Percentiles rank a stretch among this genome's conserved stretches.
Evolutionary conservation across 352 stramenopile genomes (phyloP).

Genomic region (Pythium monospermum): DNA sequence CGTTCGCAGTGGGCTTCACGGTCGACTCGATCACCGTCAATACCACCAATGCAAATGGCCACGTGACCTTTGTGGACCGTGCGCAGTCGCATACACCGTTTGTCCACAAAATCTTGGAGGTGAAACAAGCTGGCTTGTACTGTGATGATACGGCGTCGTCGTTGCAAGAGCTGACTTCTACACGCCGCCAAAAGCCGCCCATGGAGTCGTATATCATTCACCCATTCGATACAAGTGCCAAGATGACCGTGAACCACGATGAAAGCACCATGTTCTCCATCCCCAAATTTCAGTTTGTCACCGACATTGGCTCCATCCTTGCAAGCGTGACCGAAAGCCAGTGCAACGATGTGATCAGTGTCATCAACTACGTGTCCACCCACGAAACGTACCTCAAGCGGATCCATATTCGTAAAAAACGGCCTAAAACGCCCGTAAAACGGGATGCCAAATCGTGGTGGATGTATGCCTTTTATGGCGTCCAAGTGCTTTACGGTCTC

Average conservation of each 20-base stretch:
- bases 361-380: constrained; percentile 70
- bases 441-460: constrained; percentile 61
- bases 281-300: constrained; percentile 60
- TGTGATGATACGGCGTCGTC: constrained; percentile 38
- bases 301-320: constrained; percentile 61
- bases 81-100: constrained; percentile 74
- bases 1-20: constrained; percentile 61
- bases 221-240: constrained; percentile 68
- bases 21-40: constrained; percentile 68
- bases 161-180: constrained; percentile 21
- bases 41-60: constrained; percentile 79
- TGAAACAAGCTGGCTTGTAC: constrained; percentile 57
- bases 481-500: constrained; percentile 52
- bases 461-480: constrained; percentile 69
- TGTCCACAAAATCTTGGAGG: constrained; percentile 68
- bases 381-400: constrained; percentile 83
- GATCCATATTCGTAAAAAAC: constrained; percentile 65
- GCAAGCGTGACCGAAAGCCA: constrained; percentile 60
- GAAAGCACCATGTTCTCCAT: constrained; percentile 59
- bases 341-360: constrained; percentile 75
- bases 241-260: constrained; percentile 80
- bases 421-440: constrained; percentile 42
- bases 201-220: constrained; percentile 55
- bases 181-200: constrained; percentile 25
- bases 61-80: constrained; percentile 74